phyloP scores from a whole-genome alignment of 257 asterid species.

The Craterostigma plantagineum region DNA sequence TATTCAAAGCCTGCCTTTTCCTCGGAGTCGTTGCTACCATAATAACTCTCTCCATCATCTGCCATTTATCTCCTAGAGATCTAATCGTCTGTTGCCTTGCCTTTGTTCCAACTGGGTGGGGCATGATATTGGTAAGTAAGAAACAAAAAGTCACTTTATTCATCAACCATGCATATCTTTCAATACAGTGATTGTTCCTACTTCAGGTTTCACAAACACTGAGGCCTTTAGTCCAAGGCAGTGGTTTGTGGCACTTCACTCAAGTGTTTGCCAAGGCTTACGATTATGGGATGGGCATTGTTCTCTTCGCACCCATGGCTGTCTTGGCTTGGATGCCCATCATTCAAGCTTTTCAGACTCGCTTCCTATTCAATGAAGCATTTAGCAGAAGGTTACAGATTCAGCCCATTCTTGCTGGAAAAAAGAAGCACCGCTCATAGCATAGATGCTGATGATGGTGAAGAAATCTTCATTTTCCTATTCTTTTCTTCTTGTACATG shows the following conservation, averaged over 20 bases:
- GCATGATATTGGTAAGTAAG: slow-evolving; percentile 76
- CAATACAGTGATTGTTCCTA: no score
- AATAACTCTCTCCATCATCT: slow-evolving; percentile 46
- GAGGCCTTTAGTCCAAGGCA: slow-evolving; percentile 52
- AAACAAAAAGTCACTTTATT: not conserved
- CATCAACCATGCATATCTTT: not conserved
- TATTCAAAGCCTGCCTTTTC: slow-evolving; percentile 57
- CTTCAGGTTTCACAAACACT: slow-evolving; percentile 60
- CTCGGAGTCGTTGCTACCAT: slow-evolving; percentile 64
- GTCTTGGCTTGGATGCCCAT: slow-evolving; percentile 79
- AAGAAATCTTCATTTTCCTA: no score
- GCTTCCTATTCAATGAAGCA: slow-evolving; percentile 86
- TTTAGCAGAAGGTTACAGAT: slow-evolving; percentile 84
- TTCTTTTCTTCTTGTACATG: no score
- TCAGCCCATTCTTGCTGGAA: slow-evolving; percentile 69
- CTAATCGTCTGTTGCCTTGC: slow-evolving; percentile 73
- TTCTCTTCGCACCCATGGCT: slow-evolving; percentile 63
- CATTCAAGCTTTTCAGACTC: slow-evolving; percentile 82
- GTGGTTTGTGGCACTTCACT: slow-evolving; percentile 68
- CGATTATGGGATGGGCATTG: slow-evolving; percentile 85
- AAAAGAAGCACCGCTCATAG: slow-evolving; percentile 29
- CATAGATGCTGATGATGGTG: no score
- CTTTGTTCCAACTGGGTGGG: slow-evolving; percentile 96
- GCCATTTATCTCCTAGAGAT: slow-evolving; percentile 51
- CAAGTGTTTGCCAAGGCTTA: slow-evolving; percentile 64